Percentiles rank a stretch among this genome's conserved stretches.
Conservation (phyloP, 139 green algal genomes). For the Coelastrella sp. region DNA sequence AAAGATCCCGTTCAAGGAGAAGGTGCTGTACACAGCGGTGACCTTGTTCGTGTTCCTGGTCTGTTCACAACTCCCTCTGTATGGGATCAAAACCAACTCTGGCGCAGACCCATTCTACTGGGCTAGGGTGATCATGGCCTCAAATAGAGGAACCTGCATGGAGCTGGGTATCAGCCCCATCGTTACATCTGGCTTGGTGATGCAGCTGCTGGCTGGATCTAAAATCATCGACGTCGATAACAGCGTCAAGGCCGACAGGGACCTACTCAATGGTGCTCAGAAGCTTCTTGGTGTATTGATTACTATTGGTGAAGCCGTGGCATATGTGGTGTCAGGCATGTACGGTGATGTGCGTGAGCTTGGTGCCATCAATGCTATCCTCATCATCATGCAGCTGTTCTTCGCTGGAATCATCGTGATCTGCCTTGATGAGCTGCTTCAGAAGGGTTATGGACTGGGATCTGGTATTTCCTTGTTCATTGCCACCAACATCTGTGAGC, state of each 20-base stretch:
- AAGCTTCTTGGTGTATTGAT: slow-evolving; percentile 99
- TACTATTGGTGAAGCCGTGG: slow-evolving; percentile 98
- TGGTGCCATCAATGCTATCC: slow-evolving; percentile 89
- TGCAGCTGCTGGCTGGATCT: slow-evolving; percentile 96
- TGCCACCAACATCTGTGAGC: slow-evolving; percentile 99
- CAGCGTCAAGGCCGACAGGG: slow-evolving; percentile 95
- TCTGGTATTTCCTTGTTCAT: slow-evolving; percentile 99
- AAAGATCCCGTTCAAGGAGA: slow-evolving; percentile 84
- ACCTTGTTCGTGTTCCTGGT: slow-evolving; percentile 98
- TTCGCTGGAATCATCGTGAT: slow-evolving; percentile 98
- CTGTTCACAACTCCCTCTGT: slow-evolving; percentile 97
- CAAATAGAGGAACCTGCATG: slow-evolving; percentile 97
- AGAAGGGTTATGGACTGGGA: slow-evolving; percentile 98
- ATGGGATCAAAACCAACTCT: slow-evolving; percentile 93
- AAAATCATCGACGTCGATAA: slow-evolving; percentile 99
- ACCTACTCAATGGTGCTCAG: slow-evolving; percentile 95
- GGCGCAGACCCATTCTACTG: slow-evolving; percentile 97
- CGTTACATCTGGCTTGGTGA: slow-evolving; percentile 96
- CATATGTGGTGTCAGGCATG: slow-evolving; percentile 99
- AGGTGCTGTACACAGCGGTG: slow-evolving; percentile 92
- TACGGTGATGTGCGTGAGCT: slow-evolving; percentile 97
- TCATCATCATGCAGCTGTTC: slow-evolving; percentile 99
- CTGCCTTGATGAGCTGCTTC: slow-evolving; percentile 98
- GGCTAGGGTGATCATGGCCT: slow-evolving; percentile 98
- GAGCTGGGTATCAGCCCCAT: slow-evolving; percentile 98